These are phyloP conservation scores for Escovopsis sp. DNA, from an alignment of 2,329 filamentous ascomycete genomes.

Conservation along the genomic window DNA sequence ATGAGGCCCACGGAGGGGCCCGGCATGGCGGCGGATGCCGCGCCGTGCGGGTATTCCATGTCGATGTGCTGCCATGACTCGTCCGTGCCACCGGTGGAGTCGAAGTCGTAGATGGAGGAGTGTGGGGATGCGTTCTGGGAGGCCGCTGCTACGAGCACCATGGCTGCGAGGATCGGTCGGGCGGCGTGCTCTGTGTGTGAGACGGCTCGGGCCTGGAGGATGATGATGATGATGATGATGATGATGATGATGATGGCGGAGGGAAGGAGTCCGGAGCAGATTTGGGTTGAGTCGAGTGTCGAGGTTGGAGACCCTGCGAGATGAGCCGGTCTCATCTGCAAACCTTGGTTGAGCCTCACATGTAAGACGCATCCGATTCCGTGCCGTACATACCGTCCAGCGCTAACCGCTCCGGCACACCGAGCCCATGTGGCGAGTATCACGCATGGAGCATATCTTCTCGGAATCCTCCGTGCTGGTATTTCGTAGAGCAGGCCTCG, in stretches of 20 bases:
- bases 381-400: neutral
- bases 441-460: too few relatives aligned
- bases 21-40: slow-evolving; percentile 14
- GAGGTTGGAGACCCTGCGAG: too few relatives aligned
- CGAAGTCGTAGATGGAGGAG: slow-evolving; percentile 25
- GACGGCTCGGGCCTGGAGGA: too few relatives aligned
- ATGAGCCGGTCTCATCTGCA: too few relatives aligned
- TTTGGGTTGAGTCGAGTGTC: too few relatives aligned
- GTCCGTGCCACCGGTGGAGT: slow-evolving; percentile 24
- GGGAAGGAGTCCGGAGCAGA: too few relatives aligned
- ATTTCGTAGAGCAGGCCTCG: too few relatives aligned
- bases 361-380: neutral
- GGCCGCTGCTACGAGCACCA: slow-evolving; percentile 22
- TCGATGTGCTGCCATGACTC: slow-evolving; percentile 32
- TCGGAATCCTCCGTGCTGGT: too few relatives aligned
- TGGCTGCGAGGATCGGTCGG: neutral
- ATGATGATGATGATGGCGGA: too few relatives aligned
- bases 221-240: too few relatives aligned
- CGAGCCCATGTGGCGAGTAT: neutral
- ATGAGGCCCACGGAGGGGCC: slow-evolving; percentile 28
- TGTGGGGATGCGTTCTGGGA: slow-evolving; percentile 25
- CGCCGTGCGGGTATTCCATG: slow-evolving; percentile 13
- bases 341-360: too few relatives aligned
- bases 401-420: slow-evolving; percentile 6
- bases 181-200: too few relatives aligned